A percentile compares a stretch with the other conserved stretches of the same genome.
Evolutionary conservation across 257 asterid genomes (phyloP).

Genomic region (Rehmannia glutinosa): DNA sequence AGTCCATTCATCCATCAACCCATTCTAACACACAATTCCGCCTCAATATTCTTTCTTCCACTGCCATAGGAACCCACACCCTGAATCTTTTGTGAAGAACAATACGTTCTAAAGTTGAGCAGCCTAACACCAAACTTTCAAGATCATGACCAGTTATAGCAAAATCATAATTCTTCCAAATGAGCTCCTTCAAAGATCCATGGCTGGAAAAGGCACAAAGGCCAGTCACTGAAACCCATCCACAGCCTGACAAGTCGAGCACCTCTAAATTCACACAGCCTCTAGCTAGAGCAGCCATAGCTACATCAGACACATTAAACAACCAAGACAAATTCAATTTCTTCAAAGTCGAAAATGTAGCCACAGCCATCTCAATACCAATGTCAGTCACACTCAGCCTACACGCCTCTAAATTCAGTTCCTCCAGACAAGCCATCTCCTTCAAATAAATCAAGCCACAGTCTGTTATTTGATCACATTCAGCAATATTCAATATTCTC

Average conservation of each 20-base stretch:
- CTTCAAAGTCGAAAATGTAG: conserved; percentile 16
- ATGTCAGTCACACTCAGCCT: conserved; percentile 23
- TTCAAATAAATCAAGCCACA: conserved; percentile 17
- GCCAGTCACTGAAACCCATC: conserved; percentile 13
- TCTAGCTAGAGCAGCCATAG: conserved; percentile 20
- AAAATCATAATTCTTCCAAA: conserved; percentile 9
- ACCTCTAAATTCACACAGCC: conserved; percentile 19
- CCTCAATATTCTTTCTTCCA: too few relatives aligned
- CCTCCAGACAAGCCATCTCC: conserved; percentile 24
- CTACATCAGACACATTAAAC: conserved; percentile 19
- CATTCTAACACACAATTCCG: too few relatives aligned
- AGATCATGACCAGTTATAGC: background rate
- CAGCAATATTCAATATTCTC: conserved; percentile 24
- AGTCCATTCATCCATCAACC: too few relatives aligned
- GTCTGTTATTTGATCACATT: conserved; percentile 30
- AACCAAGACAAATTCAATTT: conserved; percentile 28
- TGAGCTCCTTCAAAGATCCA: conserved; percentile 17
- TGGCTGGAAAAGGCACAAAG: conserved; percentile 22
- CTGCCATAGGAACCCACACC: too few relatives aligned
- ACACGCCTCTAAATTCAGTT: conserved; percentile 22
- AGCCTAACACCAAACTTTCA: too few relatives aligned
- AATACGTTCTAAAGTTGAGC: too few relatives aligned
- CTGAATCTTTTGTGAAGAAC: too few relatives aligned
- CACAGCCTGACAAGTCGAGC: conserved; percentile 28
- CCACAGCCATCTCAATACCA: background rate